Evolutionary conservation across 306 rosid species (phyloP), one percentile per base, ranked within the genome.

Genomic region (Comarum palustre): DNA sequence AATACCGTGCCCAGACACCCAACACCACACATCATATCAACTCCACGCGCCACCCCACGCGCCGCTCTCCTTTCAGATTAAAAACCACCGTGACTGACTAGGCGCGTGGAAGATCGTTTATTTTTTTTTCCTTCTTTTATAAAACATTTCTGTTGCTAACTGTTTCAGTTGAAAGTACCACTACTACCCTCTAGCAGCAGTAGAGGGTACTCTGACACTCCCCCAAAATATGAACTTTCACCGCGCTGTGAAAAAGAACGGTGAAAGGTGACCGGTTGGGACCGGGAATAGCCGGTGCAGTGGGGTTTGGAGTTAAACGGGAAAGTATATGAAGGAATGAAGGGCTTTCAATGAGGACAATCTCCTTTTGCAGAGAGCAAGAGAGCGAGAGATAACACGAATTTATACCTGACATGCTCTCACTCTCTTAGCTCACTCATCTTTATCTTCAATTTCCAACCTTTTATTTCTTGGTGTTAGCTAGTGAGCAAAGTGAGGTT

Each of bases 281-380:
- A 86, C 90, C 87, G 88, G 92, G 32, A 25, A 61, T 32, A 77
- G 84, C 86, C 87, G 87, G 95, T 87, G 74, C 17, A 8, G 64
- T 62, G 68, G 45, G 64, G 76, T 65, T 62, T 69, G 50, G 43
- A 41, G 63, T 68, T 68, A 72, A 83, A 86, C 85, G 84, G 79
- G 87, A 77, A 86, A 83, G 87, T 84, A 77, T 88, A 84, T 76
- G 76, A 85, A 88, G 54, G 78, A 57, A 84, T 76, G 76, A 85
- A 88, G 54, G 78, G 61, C 75, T 55, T 38, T 52, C 77, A 61
- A 42, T 54, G 76, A 77, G 34, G 61, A 80, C 81, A 58, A 48
- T 6, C 51, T 43, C 25, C 52, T 65, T 71, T 79, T 61, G 80
- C 79, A 71, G 83, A 78, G 83, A 0, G 54, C n/a, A n/a, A 39